phyloP scores from a whole-genome alignment of 2,329 filamentous ascomycete genomes.

The Leptosphaerulina australis region DNA sequence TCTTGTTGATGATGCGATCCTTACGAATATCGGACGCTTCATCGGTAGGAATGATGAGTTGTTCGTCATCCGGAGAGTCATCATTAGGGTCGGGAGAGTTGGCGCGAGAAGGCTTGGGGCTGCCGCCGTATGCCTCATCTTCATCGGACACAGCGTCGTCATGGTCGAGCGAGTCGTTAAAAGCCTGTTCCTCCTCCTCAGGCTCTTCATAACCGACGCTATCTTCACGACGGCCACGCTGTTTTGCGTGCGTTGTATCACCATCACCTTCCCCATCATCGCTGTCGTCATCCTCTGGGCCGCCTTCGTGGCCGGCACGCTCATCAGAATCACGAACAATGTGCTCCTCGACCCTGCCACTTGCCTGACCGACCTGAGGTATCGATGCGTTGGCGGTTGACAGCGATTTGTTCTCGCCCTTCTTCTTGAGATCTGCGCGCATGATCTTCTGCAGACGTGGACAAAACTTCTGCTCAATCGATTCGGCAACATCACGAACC shows the following conservation, averaged over 20 bases:
- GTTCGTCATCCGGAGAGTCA: conserved; percentile 35
- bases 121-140: conserved; percentile 60
- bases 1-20: conserved; percentile 51
- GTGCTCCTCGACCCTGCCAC: conserved; percentile 62
- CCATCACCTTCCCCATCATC: conserved; percentile 64
- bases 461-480: conserved; percentile 82
- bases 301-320: conserved; percentile 52
- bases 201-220: conserved; percentile 89
- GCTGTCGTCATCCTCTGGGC: conserved; percentile 75
- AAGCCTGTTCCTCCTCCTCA: conserved; percentile 85
- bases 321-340: conserved; percentile 47
- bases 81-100: conserved; percentile 39
- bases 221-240: conserved; percentile 76
- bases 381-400: conserved; percentile 67
- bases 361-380: conserved; percentile 73
- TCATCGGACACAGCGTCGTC: conserved; percentile 61
- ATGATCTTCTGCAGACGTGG: conserved; percentile 72
- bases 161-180: conserved; percentile 67
- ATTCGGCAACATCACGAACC: conserved; percentile 74
- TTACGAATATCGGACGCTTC: conserved; percentile 40
- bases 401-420: conserved; percentile 63
- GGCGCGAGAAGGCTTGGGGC: conserved; percentile 48
- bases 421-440: conserved; percentile 79
- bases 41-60: conserved; percentile 33
- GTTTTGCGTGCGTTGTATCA: conserved; percentile 71